Percentiles rank a stretch among this genome's conserved stretches.
Evolutionary conservation across 306 rosid genomes (phyloP).

Genomic region (Castanopsis chinensis): DNA sequence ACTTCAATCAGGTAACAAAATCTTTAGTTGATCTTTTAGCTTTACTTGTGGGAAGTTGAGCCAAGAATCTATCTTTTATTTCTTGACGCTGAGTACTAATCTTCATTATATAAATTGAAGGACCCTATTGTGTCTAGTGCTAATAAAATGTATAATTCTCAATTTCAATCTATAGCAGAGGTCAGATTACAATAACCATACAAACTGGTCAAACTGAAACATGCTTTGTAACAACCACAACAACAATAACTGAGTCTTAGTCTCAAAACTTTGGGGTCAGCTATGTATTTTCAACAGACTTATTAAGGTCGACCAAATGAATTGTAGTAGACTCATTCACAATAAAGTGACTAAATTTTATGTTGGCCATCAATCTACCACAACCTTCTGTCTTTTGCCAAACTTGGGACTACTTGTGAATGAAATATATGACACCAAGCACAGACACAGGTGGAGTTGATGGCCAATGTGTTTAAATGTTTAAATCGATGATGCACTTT

Average conservation of each 20-base stretch:
- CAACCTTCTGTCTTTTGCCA: too few species aligned
- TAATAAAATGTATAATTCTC: not conserved
- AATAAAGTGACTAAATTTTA: too few species aligned
- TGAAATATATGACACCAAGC: too few species aligned
- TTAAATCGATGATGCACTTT: not conserved
- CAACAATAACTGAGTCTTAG: too few species aligned
- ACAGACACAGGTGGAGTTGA: too few species aligned
- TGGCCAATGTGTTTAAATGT: too few species aligned
- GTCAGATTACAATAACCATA: not conserved
- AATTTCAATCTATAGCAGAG: not conserved
- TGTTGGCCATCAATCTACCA: too few species aligned
- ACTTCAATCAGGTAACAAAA: constrained; percentile 77
- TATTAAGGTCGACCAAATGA: too few species aligned
- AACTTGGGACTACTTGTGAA: too few species aligned
- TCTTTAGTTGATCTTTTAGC: constrained; percentile 12
- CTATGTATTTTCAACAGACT: too few species aligned
- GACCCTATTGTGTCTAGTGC: not conserved
- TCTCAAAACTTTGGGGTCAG: too few species aligned
- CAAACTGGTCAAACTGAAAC: constrained; percentile 1
- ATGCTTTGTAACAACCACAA: not conserved
- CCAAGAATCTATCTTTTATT: not conserved
- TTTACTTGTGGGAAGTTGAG: constrained; percentile 7
- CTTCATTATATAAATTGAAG: not conserved
- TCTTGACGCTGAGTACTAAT: not conserved
- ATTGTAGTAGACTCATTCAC: too few species aligned